Evolutionary conservation across 108 stramenopile species (phyloP), one percentile per base, ranked within the genome.

Genomic region (Seminavis robusta): DNA sequence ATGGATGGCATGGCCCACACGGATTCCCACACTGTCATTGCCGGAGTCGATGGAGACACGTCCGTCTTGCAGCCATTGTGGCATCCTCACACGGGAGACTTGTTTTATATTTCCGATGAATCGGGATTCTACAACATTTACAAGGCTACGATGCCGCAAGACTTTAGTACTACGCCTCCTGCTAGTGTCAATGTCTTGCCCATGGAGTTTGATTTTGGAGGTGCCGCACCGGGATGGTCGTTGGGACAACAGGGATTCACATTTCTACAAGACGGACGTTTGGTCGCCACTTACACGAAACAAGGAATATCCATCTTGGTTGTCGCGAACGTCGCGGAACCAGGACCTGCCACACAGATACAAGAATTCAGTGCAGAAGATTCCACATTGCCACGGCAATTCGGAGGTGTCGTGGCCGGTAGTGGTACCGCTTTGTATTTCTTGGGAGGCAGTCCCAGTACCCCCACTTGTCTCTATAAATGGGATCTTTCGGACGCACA

Each of bases 41-140:
- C 75, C 26, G 81, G 85, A 7, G 28, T 50, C 1, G 76, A 83
- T 60, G 76, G 69, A 2, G 76, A 83, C 34, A 77, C 78, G 10
- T 87, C 81, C 26, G 59, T 84, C 38, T 73, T 84, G 21, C 82
- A 83, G 41, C 80, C 80, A 4, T 19, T 66, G 16, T 84, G 76
- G 66, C 86, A 84, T 64, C 85, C 81, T 0, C 16, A 27, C 0
- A 69, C 59, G 25, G 77, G 76, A 24, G 65, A 82, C 21, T 55
- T 83, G 42, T 83, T 51, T 20, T 84, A 83, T 52, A 63, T 89
- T 17, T 81, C 73, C 15, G 81, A 89, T 59, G 52, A 80, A 56
- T 65, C 62, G 50, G 81, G 81, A 4, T 79, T 55, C 51, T 90
- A 87, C 67, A 87, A 87, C 34, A 67, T 87, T n/a, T 76, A 83